phyloP scores from a whole-genome alignment of 306 rosid species.

The Prunus kanzakura region DNA sequence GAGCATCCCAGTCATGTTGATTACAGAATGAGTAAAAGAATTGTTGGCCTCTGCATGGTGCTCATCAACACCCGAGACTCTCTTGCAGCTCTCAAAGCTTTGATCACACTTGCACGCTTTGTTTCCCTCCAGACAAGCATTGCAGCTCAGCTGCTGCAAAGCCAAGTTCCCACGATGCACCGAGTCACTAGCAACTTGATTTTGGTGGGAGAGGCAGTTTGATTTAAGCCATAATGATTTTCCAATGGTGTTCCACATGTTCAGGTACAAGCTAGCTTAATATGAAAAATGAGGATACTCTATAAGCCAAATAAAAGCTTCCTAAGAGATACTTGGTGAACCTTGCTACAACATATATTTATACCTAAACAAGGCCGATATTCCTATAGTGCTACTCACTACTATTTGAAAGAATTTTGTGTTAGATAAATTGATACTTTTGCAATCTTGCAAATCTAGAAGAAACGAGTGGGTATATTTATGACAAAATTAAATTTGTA shows the following conservation, averaged over 20 bases:
- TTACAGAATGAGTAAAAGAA: slow-evolving; percentile 55
- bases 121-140: slow-evolving; percentile 51
- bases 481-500: not conserved
- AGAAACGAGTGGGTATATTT: not conserved
- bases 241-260: slow-evolving; percentile 19
- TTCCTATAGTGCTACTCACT: not conserved
- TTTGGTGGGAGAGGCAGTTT: slow-evolving; percentile 19
- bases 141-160: slow-evolving; percentile 20
- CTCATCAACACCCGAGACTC: slow-evolving; percentile 10
- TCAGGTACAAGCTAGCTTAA: not conserved
- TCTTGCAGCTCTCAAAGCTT: slow-evolving; percentile 9
- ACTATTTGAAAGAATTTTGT: not conserved
- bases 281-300: not conserved
- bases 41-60: slow-evolving; percentile 39
- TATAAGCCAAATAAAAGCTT: not conserved
- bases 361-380: not conserved
- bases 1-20: slow-evolving; percentile 86
- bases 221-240: slow-evolving; percentile 12
- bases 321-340: slow-evolving; percentile 4
- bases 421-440: not conserved
- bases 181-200: slow-evolving; percentile 24
- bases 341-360: slow-evolving; percentile 8
- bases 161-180: slow-evolving; percentile 31
- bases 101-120: slow-evolving; percentile 32
- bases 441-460: not conserved